Percentiles rank a stretch among this genome's conserved stretches.
phyloP scores from a whole-genome alignment of 768 basidiomycete genomes.

The Mycena kentingensis region DNA sequence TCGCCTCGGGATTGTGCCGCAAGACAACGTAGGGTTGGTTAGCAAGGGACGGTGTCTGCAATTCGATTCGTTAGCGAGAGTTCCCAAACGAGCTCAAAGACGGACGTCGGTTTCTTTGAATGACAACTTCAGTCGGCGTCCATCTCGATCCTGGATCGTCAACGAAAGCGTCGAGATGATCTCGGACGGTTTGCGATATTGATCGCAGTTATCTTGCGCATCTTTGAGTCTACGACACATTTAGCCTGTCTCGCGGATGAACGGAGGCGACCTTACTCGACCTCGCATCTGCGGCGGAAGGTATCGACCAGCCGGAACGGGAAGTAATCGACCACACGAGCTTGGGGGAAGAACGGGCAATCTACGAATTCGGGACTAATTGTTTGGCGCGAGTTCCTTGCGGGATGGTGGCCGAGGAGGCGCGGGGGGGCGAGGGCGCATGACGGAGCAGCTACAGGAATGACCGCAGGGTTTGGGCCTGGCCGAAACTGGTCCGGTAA shows the following conservation, averaged over 20 bases:
- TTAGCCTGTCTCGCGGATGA: too few species aligned
- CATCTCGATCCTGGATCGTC: too few species aligned
- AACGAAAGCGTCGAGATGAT: too few species aligned
- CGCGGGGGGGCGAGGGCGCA: too few species aligned
- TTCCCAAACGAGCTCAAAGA: neutral
- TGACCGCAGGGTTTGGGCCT: too few species aligned
- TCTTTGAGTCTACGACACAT: too few species aligned
- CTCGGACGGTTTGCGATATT: too few species aligned
- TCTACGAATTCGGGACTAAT: conserved; percentile 33
- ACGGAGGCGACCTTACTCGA: conserved; percentile 40
- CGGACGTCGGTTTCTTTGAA: conserved; percentile 46
- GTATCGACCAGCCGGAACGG: conserved; percentile 53
- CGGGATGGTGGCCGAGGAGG: neutral
- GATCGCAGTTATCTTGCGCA: too few species aligned
- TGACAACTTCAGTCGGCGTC: conserved; percentile 44
- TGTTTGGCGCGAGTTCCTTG: conserved; percentile 22
- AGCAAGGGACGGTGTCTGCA: conserved; percentile 46
- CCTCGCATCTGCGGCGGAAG: conserved; percentile 49
- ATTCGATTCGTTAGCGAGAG: neutral
- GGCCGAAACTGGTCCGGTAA: neutral
- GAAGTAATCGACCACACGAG: conserved; percentile 56
- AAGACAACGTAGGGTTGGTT: conserved; percentile 49
- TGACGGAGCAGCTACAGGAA: too few species aligned
- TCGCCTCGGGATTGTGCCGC: conserved; percentile 39
- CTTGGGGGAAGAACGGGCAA: conserved; percentile 44